A percentile compares a stretch with the other conserved stretches of the same genome.
Evolutionary conservation across 2,329 filamentous ascomycete species (phyloP).

Genomic region (Fusarium citri): DNA sequence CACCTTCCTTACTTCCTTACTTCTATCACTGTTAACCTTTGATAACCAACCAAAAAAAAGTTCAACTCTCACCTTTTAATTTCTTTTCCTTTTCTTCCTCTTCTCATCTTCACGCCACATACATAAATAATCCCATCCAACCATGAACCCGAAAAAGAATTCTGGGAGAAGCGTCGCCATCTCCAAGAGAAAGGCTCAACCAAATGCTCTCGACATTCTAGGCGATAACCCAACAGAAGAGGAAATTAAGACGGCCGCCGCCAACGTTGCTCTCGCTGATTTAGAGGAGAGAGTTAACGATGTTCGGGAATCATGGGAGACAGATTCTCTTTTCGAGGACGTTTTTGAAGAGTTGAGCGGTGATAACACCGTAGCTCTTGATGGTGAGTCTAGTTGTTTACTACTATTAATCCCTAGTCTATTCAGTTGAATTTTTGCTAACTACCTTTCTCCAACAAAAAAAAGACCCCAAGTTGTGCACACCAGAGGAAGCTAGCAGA

Average conservation of each 20-base stretch:
- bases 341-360: constrained; percentile 68
- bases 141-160: constrained; percentile 49
- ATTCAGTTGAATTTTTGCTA: constrained; percentile 9
- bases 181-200: constrained; percentile 50
- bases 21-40: constrained; percentile 3
- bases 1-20: not conserved
- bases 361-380: constrained; percentile 58
- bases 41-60: not conserved
- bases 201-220: constrained; percentile 52
- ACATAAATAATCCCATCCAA: not conserved
- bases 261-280: constrained; percentile 55
- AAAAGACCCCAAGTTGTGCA: constrained; percentile 66
- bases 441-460: constrained; percentile 13
- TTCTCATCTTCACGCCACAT: not conserved
- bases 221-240: constrained; percentile 51
- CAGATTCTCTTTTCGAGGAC: constrained; percentile 73
- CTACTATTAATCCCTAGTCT: not conserved
- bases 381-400: constrained; percentile 56
- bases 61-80: not conserved
- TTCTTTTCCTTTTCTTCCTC: not conserved
- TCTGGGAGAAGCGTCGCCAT: constrained; percentile 49
- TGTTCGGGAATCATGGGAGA: constrained; percentile 69
- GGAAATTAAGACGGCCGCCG: constrained; percentile 53
- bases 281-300: constrained; percentile 65
- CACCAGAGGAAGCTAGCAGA: constrained; percentile 73